Evolutionary conservation across 768 basidiomycete species (phyloP).

Genomic region (Tubosaeta sp.): DNA sequence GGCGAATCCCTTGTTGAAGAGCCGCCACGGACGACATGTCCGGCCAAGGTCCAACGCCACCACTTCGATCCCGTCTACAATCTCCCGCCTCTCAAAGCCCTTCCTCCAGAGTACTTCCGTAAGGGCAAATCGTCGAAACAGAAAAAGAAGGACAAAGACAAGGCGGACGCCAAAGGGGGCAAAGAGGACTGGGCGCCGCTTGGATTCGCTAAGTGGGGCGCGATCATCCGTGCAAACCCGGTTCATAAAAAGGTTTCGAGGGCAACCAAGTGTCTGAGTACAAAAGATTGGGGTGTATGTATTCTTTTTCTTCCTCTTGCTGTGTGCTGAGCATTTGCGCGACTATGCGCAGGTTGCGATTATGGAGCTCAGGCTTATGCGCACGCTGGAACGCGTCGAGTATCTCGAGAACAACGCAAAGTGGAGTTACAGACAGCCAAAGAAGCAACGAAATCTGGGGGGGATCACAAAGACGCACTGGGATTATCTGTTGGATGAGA

Average conservation of each 20-base stretch:
- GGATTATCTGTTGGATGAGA: conserved; percentile 96
- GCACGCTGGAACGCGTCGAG: conserved; percentile 84
- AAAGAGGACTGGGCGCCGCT: conserved; percentile 62
- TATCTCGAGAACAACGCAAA: conserved; percentile 68
- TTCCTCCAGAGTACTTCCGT: conserved; percentile 54
- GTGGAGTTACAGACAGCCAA: conserved; percentile 95
- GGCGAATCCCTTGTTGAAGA: conserved; percentile 19
- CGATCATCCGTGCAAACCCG: conserved; percentile 72
- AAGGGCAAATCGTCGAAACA: conserved; percentile 46
- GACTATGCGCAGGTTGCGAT: conserved; percentile 59
- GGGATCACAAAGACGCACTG: conserved; percentile 80
- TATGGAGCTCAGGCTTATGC: conserved; percentile 69
- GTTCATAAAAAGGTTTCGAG: conserved; percentile 64
- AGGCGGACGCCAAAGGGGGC: conserved; percentile 46
- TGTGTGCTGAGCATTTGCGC: not conserved
- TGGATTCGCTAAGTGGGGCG: conserved; percentile 70
- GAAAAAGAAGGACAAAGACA: conserved; percentile 51
- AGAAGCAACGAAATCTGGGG: conserved; percentile 82
- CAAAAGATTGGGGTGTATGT: conserved; percentile 78
- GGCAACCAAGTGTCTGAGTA: conserved; percentile 73
- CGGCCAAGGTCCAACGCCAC: conserved; percentile 24
- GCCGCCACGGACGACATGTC: conserved; percentile 8
- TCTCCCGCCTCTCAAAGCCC: conserved; percentile 49
- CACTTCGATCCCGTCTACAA: conserved; percentile 47
- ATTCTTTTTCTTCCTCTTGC: conserved; percentile 14